Base-by-base conservation (phyloP, 345 rosid species). In the Eucalyptus cloeziana region DNA sequence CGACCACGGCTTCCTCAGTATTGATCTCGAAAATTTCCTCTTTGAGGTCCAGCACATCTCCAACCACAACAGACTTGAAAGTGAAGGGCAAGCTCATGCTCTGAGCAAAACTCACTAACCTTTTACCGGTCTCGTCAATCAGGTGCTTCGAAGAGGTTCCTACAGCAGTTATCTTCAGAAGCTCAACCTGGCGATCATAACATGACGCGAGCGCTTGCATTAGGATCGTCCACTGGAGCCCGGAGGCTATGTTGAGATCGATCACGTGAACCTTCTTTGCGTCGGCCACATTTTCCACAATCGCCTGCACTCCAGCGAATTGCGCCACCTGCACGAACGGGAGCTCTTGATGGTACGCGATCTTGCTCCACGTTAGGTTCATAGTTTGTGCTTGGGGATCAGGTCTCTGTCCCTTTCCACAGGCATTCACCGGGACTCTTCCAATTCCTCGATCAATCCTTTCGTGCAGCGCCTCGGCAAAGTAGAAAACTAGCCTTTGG, bases 131-230 rank as follows among this genome's bases (percentile, higher is more conserved):
- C 2, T 90, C 94, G 67, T 91, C 93, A 5, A 92, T 69, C 67
- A 86, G 10, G 17, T 91, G 49, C 43, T 87, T 88, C 16, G 81
- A 86, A 17, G 50, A 76, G 16, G 90, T 91, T 71, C 93, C 93
- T 5, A 94, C 54, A 4, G 95, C 94, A 22, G 95, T 92, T 40
- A 93, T 90, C 90, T 89, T 95, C 71, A 94, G 90, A 67, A 91
- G 94, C 90, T 93, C 93, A 69, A 93, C 24, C 8, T 91, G 89
- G 49, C 45, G 86, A 31, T 89, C 90, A 7, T 69, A 69, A 60
- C 90, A 88, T 45, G 92, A 86, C 17, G 90, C 90, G 24, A 94
- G 93, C 88, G 97, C 94, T 89, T 94, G 94, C 94, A 94, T 92
- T 87, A 95, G 88, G 37, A 90, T 33, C 5, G 92, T 89, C 93